phyloP scores from a whole-genome alignment of 2,329 filamentous ascomycete genomes.

The Fusarium sterilihyphosum region DNA sequence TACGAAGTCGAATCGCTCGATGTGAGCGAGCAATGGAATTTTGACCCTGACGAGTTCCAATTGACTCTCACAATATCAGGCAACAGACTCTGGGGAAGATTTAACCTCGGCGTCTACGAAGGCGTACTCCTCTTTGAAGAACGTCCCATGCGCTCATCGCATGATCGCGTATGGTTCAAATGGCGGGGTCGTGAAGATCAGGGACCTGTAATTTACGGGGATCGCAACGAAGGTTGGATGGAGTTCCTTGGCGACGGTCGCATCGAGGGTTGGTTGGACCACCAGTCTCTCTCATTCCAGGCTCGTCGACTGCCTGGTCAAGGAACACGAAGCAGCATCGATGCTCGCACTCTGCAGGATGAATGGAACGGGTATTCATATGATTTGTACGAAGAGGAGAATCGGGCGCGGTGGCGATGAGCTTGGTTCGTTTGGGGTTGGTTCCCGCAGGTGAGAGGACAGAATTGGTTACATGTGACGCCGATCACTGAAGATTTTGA shows the following conservation, averaged over 20 bases:
- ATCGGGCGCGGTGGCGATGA: conserved; percentile 29
- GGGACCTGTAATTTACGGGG: conserved; percentile 42
- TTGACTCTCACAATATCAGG: conserved; percentile 53
- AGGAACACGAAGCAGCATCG: conserved; percentile 45
- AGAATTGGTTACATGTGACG: conserved; percentile 12
- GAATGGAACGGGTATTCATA: conserved; percentile 47
- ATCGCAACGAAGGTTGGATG: conserved; percentile 46
- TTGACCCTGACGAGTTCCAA: conserved; percentile 40
- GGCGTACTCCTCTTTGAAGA: conserved; percentile 55
- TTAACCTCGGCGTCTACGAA: conserved; percentile 53
- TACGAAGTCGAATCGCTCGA: conserved; percentile 51
- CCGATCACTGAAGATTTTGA: not conserved
- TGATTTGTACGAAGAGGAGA: conserved; percentile 43
- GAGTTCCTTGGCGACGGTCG: conserved; percentile 51
- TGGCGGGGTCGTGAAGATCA: conserved; percentile 51
- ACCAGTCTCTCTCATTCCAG: conserved; percentile 43
- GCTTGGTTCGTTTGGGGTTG: not conserved
- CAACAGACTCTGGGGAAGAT: conserved; percentile 56
- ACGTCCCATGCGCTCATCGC: conserved; percentile 48
- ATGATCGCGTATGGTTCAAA: conserved; percentile 40
- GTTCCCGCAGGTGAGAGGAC: not conserved
- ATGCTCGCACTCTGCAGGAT: conserved; percentile 36
- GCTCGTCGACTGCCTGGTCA: conserved; percentile 40
- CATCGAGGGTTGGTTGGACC: conserved; percentile 47
- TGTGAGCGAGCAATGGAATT: conserved; percentile 42